These are phyloP conservation scores for Coemansia sp. DNA, from an alignment of 192 early-diverging fungal species.

Conservation along the genomic window DNA sequence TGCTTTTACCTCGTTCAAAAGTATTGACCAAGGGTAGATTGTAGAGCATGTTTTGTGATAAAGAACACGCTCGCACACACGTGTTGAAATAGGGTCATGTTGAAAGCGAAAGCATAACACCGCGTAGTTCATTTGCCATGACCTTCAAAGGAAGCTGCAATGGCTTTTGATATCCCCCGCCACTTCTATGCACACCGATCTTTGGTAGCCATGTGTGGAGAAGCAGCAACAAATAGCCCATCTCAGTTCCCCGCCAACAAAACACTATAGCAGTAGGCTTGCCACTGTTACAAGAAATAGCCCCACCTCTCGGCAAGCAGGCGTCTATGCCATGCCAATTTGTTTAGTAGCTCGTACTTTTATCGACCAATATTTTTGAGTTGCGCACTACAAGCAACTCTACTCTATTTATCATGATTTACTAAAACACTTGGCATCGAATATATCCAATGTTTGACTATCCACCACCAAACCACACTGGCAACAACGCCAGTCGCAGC, in stretches of 20 bases:
- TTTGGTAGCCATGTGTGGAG: neutral
- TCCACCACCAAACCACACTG: slow-evolving; percentile 13
- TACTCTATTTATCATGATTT: neutral
- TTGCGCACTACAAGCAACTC: neutral
- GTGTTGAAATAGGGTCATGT: neutral
- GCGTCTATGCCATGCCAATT: neutral
- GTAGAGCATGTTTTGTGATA: neutral
- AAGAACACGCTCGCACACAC: neutral
- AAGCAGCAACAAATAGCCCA: neutral
- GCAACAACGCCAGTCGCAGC: slow-evolving; percentile 3
- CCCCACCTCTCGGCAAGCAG: neutral
- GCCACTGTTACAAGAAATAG: neutral
- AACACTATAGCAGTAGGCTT: neutral
- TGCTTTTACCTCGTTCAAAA: neutral
- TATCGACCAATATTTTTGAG: neutral
- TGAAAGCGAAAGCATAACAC: neutral
- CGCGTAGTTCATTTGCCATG: neutral
- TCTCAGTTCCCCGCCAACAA: neutral
- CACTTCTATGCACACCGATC: neutral
- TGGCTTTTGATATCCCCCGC: neutral
- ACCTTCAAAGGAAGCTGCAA: neutral
- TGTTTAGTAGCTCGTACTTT: neutral
- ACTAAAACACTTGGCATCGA: neutral
- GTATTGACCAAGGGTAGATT: neutral
- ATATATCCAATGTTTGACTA: slow-evolving; percentile 33